Evolutionary conservation across 1,139 yeast species (phyloP).

Genomic region (Zygoascus meyerae): DNA sequence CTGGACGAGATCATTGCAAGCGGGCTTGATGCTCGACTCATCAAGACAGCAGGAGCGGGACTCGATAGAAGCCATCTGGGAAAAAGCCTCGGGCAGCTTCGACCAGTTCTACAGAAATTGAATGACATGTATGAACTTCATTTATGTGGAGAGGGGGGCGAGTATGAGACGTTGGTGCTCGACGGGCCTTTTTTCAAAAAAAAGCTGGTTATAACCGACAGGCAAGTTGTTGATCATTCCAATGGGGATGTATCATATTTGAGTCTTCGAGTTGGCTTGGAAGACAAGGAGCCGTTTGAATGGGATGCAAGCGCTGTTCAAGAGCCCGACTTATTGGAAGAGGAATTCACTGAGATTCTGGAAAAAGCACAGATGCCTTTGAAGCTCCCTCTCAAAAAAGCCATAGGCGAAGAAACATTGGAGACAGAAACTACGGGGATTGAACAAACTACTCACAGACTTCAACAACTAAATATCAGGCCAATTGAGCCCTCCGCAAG

Average conservation of each 20-base stretch:
- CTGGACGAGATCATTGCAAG: slow-evolving; percentile 76
- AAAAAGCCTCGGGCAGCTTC: slow-evolving; percentile 53
- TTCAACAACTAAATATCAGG: not conserved
- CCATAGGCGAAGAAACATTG: slow-evolving; percentile 1
- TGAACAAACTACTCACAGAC: too few relatives aligned
- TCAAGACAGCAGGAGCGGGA: slow-evolving; percentile 93
- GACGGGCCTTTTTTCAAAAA: slow-evolving; percentile 80
- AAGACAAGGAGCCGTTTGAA: slow-evolving; percentile 33
- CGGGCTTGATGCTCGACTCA: slow-evolving; percentile 73
- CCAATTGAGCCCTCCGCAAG: not conserved
- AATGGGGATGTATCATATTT: slow-evolving; percentile 65
- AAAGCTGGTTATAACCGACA: slow-evolving; percentile 43
- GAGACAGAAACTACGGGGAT: not conserved
- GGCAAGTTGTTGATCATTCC: slow-evolving; percentile 43
- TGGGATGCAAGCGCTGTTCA: slow-evolving; percentile 18
- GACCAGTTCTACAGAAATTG: slow-evolving; percentile 52
- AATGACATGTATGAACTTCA: slow-evolving; percentile 73
- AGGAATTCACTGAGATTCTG: slow-evolving; percentile 42
- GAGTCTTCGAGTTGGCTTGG: slow-evolving; percentile 37
- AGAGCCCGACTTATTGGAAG: slow-evolving; percentile 48
- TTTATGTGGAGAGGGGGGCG: slow-evolving; percentile 98
- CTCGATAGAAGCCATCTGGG: slow-evolving; percentile 63
- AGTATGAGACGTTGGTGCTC: slow-evolving; percentile 84
- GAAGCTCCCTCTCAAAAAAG: not conserved
- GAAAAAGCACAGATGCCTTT: slow-evolving; percentile 12